These are phyloP conservation scores for Hymenoscyphus salicellus DNA, from an alignment of 2,329 filamentous ascomycete species.

Conservation along the genomic window DNA sequence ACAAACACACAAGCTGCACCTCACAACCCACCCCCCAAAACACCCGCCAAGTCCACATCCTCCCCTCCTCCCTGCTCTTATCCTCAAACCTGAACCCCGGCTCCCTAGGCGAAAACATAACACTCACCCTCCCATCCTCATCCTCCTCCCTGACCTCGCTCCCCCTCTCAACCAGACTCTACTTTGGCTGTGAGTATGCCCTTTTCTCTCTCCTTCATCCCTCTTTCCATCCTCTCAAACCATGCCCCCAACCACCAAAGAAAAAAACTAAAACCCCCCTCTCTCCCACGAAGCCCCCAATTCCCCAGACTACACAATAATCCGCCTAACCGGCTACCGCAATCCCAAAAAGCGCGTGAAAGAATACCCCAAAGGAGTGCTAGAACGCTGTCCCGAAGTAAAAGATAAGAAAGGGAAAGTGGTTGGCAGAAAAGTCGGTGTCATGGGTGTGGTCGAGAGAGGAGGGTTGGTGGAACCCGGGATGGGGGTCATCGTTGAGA, in stretches of 20 bases:
- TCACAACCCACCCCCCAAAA: background rate
- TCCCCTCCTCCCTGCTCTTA: conserved; percentile 12
- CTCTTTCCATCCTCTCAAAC: no score
- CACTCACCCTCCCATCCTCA: conserved; percentile 19
- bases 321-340: background rate
- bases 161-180: conserved; percentile 17
- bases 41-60: conserved; percentile 6
- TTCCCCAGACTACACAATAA: background rate
- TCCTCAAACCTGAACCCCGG: conserved; percentile 15
- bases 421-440: background rate
- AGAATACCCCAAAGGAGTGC: background rate
- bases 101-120: conserved; percentile 30
- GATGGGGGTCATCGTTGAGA: background rate
- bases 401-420: background rate
- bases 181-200: no score
- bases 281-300: background rate
- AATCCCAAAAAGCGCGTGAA: background rate
- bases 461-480: conserved; percentile 1
- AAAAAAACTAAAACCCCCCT: no score
- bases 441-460: conserved; percentile 1
- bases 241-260: no score
- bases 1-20: background rate
- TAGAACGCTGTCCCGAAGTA: background rate
- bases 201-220: no score
- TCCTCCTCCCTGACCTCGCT: conserved; percentile 11